Evolutionary conservation across 441 rosid genomes (phyloP), one percentile per base, ranked within the genome.

Genomic region (Arabidopsis hybrid): DNA sequence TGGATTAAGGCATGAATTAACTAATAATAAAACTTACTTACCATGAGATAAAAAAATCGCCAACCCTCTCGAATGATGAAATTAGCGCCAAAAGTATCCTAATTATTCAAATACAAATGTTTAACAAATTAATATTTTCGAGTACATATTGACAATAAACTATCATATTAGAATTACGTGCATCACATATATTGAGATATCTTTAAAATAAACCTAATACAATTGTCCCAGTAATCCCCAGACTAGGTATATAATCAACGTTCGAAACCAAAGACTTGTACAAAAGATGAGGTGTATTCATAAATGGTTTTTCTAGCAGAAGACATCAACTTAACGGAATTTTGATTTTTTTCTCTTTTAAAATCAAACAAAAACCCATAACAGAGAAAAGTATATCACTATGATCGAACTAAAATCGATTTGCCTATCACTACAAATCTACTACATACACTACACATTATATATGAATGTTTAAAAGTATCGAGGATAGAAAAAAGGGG

Each of bases 61-160:
- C 84, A 8, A 87, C 16, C 72, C 91, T 85, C 83, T 92, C 97
- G 34, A 84, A 70, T 50, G 89, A 88, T 14, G 91, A 82, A 26
- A 90, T 71, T 1, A 85, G 70, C 60, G 94, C 96, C 70, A 90
- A 76, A 14, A 88, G 76, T 55, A 92, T 88, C 97, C 97, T 92
- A 83, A 45, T 49, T 40, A 55, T 74, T 65, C 59, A 36, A 51
- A 71, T 4, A 36, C 38, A 71, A 42, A 16, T 17, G 17, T 43
- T 18, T 1, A 36, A 18, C 65, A 31, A 16, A 14, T 29, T 35
- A 11, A 21, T 7, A 13, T 43, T 12, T 69, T 46, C 38, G 38
- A 40, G 9, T 42, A 38, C 17, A 69, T 26, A 13, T 29, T 51
- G 11, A 43, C 38, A 4, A 26, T 12, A 21, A 55, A 2, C 26